Conservation (phyloP, 331 rosid genomes). For the Rhamnella rubrinervis region DNA sequence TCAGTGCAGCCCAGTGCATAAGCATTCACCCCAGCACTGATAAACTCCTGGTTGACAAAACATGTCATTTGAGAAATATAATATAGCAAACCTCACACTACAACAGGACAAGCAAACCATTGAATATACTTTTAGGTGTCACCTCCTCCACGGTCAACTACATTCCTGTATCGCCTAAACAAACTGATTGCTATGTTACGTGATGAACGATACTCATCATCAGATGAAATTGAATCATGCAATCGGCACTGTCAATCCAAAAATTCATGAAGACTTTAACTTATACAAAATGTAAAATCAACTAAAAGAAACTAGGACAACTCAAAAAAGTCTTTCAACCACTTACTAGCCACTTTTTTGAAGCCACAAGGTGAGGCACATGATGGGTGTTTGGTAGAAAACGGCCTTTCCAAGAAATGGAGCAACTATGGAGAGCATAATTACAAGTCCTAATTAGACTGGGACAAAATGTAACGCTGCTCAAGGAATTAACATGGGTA, state of each 20-base stretch:
- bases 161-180: slow-evolving; percentile 77
- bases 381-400: slow-evolving; percentile 50
- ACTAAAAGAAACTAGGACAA: neutral
- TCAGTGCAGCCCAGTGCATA: slow-evolving; percentile 96
- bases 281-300: neutral
- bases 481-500: slow-evolving; percentile 52
- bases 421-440: slow-evolving; percentile 33
- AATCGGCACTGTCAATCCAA: slow-evolving; percentile 53
- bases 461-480: slow-evolving; percentile 26
- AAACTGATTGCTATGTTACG: slow-evolving; percentile 94
- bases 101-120: slow-evolving; percentile 18
- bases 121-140: slow-evolving; percentile 79
- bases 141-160: slow-evolving; percentile 84
- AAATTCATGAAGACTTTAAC: slow-evolving; percentile 9
- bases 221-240: slow-evolving; percentile 61
- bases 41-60: slow-evolving; percentile 71
- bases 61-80: slow-evolving; percentile 7
- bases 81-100: slow-evolving; percentile 9
- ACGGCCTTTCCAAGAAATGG: slow-evolving; percentile 47
- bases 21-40: slow-evolving; percentile 93
- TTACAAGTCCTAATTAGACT: slow-evolving; percentile 33
- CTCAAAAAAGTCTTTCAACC: neutral
- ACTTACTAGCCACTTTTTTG: slow-evolving; percentile 79
- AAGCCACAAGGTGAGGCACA: slow-evolving; percentile 40
- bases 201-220: slow-evolving; percentile 87